Conservation (phyloP, 2,329 filamentous ascomycete species). For the Alternaria novae-zelandiae region DNA sequence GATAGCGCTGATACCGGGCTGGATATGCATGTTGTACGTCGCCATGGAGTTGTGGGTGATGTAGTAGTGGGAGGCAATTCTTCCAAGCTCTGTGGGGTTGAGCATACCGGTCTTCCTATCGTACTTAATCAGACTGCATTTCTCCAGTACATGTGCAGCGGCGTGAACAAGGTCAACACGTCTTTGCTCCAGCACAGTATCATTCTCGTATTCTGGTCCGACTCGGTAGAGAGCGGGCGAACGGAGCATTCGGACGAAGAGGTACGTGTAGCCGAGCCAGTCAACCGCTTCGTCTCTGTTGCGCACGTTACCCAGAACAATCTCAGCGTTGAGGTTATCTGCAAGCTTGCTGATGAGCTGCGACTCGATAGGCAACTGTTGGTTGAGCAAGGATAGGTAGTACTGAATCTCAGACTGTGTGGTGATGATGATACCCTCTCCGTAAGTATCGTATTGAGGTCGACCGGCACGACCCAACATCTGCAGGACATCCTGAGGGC, state of each 20-base stretch:
- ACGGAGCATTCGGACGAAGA: slow-evolving; percentile 96
- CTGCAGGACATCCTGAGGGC: slow-evolving; percentile 95
- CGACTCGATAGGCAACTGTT: slow-evolving; percentile 96
- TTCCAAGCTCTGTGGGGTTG: slow-evolving; percentile 90
- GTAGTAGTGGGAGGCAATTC: slow-evolving; percentile 98
- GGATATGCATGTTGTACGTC: slow-evolving; percentile 94
- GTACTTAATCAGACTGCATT: slow-evolving; percentile 89
- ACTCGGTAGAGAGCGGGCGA: slow-evolving; percentile 96
- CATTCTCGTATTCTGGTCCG: slow-evolving; percentile 92
- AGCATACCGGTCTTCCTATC: slow-evolving; percentile 90
- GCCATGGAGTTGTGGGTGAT: slow-evolving; percentile 96
- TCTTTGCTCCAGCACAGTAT: slow-evolving; percentile 90
- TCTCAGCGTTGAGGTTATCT: slow-evolving; percentile 94
- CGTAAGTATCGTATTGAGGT: slow-evolving; percentile 96
- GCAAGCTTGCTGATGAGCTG: slow-evolving; percentile 92
- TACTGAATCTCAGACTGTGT: slow-evolving; percentile 95
- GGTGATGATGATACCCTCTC: slow-evolving; percentile 98
- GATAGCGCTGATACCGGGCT: slow-evolving; percentile 89
- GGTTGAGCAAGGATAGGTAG: slow-evolving; percentile 94
- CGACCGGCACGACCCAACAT: slow-evolving; percentile 98
- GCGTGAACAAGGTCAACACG: slow-evolving; percentile 97
- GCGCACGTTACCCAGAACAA: slow-evolving; percentile 92
- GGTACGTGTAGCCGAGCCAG: slow-evolving; percentile 97
- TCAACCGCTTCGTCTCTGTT: slow-evolving; percentile 96
- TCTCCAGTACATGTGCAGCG: slow-evolving; percentile 84